Base-by-base conservation (phyloP, 2,329 filamentous ascomycete species). In the Cordyceps fumosorosea region DNA sequence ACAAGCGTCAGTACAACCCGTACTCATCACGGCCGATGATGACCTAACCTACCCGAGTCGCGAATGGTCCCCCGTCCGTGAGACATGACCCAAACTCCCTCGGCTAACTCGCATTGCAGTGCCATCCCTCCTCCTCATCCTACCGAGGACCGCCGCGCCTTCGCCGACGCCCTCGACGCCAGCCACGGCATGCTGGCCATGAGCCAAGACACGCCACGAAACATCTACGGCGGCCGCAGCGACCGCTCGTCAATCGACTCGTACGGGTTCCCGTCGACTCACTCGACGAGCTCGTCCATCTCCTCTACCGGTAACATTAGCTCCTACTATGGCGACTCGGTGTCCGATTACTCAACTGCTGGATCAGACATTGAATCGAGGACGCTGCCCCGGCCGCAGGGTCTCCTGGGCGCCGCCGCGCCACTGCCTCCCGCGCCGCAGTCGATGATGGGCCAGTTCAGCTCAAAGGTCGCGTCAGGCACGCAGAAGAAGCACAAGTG, bases 401-500 rank as follows among this genome's bases (percentile, higher is more conserved):
- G 84, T 44, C 69, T 83, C 60, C 80, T 83, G 77, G 78, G 79
- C 50, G 86, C 82, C 63, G 26, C 26, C 26, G 6, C 26, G 26
- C 83, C 81, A 66, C 82, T 87, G 37, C 91, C 91, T 1, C 91
- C 92, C 1, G 91, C 91, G 20, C 93, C 92, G 1, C 90, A 96
- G 72, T 96, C 93, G 0, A 97, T 99, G 92, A 99, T 99, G 95
- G 87, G 91, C 58, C 93, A 96, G 70, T 98, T 98, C 79, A 97
- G 91, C 77, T 97, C 93, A 66, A 97, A 97, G 78, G 88, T 97
- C 58, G 93, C 92, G 0, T 93, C 91, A 20, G 96, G 91, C 77
- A 95, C 93, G 11, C 92, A 97, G 74, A 98, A 98, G 86, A 98
- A 98, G 82, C 95, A 98, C 80, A 97, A 97, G 81, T 98, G 93